phyloP scores from a whole-genome alignment of 2,329 filamentous ascomycete species.

The Xylariaceae sp. region DNA sequence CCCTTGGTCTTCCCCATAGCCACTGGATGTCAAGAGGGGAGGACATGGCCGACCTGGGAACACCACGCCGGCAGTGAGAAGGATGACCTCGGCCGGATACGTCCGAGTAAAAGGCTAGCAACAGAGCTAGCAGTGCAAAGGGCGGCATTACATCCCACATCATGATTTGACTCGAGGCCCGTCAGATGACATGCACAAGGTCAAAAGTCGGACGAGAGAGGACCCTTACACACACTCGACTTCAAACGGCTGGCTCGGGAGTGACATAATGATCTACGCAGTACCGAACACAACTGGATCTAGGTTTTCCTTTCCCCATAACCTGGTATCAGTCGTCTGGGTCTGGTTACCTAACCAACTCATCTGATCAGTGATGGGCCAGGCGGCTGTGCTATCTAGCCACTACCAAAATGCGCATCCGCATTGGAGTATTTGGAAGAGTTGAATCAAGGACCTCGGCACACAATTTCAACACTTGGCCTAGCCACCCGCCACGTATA shows the following conservation, averaged over 20 bases:
- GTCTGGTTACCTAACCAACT: constrained; percentile 1
- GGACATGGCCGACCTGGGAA: background rate
- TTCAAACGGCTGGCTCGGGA: background rate
- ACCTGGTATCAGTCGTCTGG: constrained; percentile 8
- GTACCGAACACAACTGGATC: constrained; percentile 10
- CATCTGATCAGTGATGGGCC: no score
- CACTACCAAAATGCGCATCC: no score
- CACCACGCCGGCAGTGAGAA: background rate
- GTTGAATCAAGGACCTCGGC: no score
- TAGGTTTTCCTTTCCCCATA: constrained; percentile 9
- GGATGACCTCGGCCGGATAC: no score
- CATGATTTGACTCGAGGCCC: no score
- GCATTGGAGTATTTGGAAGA: constrained; percentile 16
- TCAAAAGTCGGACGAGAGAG: background rate
- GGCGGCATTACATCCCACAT: no score
- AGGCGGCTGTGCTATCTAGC: no score
- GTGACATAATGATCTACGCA: constrained; percentile 9
- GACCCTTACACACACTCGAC: background rate
- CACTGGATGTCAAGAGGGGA: background rate
- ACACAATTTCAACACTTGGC: no score
- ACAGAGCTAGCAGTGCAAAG: no score
- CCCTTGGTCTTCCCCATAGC: background rate
- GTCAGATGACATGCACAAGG: no score
- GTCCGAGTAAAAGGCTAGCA: no score
- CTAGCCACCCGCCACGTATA: no score